Evolutionary conservation across 1,284 basidiomycete species (phyloP), one percentile per base, ranked within the genome.

Genomic region (Ustilago vetiveriae): DNA sequence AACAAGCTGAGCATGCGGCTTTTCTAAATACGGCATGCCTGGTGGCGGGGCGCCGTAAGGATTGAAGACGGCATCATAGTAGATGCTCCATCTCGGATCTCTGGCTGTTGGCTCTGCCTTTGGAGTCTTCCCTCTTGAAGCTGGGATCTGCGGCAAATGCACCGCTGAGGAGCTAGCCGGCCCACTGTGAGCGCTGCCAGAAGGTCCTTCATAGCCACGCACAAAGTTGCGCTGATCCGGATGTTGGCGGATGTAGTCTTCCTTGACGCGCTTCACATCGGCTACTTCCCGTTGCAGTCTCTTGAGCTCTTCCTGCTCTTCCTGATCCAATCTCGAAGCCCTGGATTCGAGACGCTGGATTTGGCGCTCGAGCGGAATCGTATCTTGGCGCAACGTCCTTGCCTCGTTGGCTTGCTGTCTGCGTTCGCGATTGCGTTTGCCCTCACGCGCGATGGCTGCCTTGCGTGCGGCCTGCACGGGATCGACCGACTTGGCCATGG

Each of bases 41-140:
- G 94, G 94, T 19, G 94, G 94, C 19, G 94, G 89, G n/a, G 93
- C 92, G 23, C 94, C 94, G 80, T 87, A 94, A 7, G 93, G 92
- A 81, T 98, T 98, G 87, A 95, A 90, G 46, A 92, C 87, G 30
- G 91, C 87, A 75, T 98, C 92, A 82, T 93, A 97, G 82, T 97
- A 97, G 37, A 94, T 85, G 82, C 92, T 94, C 72, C 92, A 67
- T 39, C 76, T 71, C 1, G 63, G 68, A 41, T 73, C 55, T 16
- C 43, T 43, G 10, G 41, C 32, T 19, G 37, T 23, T 0, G 35
- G 22, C 7, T 22, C 24, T 4, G 26, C 6, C 13, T 23, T 2
- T 23, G 27, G 16, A 4, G 6, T 6, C 30, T n/a, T 21, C 16
- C 1, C 24, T 35, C 30, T 32, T 19, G 24, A 10, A 17, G 24